These are phyloP conservation scores for Saccharomycopsis sp. DNA, from an alignment of 805 yeast genomes.

Conservation along the genomic window DNA sequence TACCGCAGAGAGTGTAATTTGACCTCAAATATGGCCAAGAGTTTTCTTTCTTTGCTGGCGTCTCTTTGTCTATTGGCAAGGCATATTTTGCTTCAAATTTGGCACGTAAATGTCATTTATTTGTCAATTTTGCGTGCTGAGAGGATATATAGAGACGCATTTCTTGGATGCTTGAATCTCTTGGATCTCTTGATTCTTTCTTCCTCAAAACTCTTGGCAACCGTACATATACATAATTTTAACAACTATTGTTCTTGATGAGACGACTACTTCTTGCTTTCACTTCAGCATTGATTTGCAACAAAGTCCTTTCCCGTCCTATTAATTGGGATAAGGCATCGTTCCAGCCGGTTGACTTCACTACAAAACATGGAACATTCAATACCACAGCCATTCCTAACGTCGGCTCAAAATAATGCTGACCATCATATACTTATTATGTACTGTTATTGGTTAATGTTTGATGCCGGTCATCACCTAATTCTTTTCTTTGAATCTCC, in stretches of 20 bases:
- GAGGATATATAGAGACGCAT: neutral
- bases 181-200: neutral
- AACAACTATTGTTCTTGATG: neutral
- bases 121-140: neutral
- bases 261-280: neutral
- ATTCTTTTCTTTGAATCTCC: too few species aligned
- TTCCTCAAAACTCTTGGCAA: neutral
- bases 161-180: neutral
- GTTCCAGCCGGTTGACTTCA: neutral
- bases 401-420: neutral
- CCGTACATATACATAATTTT: neutral
- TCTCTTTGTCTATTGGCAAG: neutral
- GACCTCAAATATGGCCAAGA: neutral
- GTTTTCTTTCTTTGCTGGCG: neutral
- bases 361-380: neutral
- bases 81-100: neutral
- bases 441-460: too few species aligned
- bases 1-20: neutral
- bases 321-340: neutral
- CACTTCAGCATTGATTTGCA: neutral
- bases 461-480: too few species aligned
- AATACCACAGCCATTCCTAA: neutral
- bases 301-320: neutral
- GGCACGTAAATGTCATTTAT: neutral
- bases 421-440: too few species aligned